Evolutionary conservation across 2,329 filamentous ascomycete genomes (phyloP).

Genomic region (Hawksworthiomyces lignivorus): DNA sequence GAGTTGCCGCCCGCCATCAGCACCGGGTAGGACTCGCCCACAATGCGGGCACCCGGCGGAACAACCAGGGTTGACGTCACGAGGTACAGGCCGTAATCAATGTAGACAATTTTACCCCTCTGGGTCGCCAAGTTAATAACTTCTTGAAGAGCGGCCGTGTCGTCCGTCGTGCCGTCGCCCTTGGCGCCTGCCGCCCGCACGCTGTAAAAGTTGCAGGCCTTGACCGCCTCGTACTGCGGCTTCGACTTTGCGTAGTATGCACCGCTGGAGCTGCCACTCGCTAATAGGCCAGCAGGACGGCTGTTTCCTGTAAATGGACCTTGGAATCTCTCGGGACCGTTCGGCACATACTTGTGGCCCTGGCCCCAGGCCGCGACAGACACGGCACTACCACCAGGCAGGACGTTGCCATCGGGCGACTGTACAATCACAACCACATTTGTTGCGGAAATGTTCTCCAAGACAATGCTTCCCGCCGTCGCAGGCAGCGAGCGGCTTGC

Average conservation of each 20-base stretch:
- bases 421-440: conserved; percentile 34
- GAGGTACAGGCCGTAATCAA: conserved; percentile 49
- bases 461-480: conserved; percentile 50
- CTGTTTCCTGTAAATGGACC: conserved; percentile 36
- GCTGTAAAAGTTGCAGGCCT: conserved; percentile 50
- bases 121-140: conserved; percentile 44
- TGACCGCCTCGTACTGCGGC: conserved; percentile 59
- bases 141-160: conserved; percentile 50
- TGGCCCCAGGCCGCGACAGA: conserved; percentile 57
- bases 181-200: conserved; percentile 25
- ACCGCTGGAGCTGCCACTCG: conserved; percentile 18
- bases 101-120: conserved; percentile 43
- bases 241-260: conserved; percentile 58
- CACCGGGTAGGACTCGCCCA: conserved; percentile 44
- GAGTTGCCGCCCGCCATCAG: conserved; percentile 29
- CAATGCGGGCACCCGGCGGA: conserved; percentile 39
- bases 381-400: conserved; percentile 39
- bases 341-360: conserved; percentile 53
- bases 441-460: conserved; percentile 38
- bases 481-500: conserved; percentile 21
- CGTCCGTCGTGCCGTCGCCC: conserved; percentile 51
- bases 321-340: conserved; percentile 36
- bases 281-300: conserved; percentile 47
- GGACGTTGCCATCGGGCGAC: conserved; percentile 34
- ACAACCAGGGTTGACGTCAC: conserved; percentile 40